A percentile compares a stretch with the other conserved stretches of the same genome.
Evolutionary conservation across 2,329 filamentous ascomycete species (phyloP).

Genomic region (Xylaria polymorpha): DNA sequence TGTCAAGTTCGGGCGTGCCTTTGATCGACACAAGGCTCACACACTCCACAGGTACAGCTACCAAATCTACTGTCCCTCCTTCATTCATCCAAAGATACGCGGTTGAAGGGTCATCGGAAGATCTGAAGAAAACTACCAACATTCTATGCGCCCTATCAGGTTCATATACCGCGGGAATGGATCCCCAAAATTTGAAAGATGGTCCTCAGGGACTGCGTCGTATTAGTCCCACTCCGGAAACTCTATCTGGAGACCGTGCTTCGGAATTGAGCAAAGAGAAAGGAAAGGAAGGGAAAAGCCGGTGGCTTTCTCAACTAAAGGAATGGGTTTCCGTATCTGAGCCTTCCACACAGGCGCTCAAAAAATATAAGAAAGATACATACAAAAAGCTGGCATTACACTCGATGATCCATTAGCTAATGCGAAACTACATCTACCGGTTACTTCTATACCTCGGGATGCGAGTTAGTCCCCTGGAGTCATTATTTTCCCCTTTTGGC

Average conservation of each 20-base stretch:
- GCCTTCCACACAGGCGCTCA: conserved; percentile 62
- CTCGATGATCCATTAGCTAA: conserved; percentile 57
- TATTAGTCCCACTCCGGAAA: conserved; percentile 7
- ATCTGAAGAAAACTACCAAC: conserved; percentile 3
- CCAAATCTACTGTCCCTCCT: conserved; percentile 17
- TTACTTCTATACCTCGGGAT: conserved; percentile 58
- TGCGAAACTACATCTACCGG: conserved; percentile 60
- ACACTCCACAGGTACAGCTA: conserved; percentile 20
- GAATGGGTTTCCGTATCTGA: conserved; percentile 62
- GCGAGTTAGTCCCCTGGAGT: too few relatives aligned
- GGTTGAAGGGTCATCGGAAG: conserved; percentile 23
- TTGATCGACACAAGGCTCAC: conserved; percentile 41
- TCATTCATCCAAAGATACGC: conserved; percentile 15
- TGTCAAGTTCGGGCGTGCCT: conserved; percentile 46
- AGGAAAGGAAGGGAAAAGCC: conserved; percentile 46
- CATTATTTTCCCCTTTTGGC: too few relatives aligned
- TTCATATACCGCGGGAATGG: conserved; percentile 34
- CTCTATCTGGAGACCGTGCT: conserved; percentile 10
- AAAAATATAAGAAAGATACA: conserved; percentile 57
- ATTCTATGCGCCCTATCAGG: conserved; percentile 26
- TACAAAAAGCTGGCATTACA: conserved; percentile 58
- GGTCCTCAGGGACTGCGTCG: conserved; percentile 21
- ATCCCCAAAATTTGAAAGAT: conserved; percentile 13
- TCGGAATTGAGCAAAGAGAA: conserved; percentile 44
- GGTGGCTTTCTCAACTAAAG: conserved; percentile 59